phyloP scores from a whole-genome alignment of 116 monocot species.

The Cymodocea nodosa region DNA sequence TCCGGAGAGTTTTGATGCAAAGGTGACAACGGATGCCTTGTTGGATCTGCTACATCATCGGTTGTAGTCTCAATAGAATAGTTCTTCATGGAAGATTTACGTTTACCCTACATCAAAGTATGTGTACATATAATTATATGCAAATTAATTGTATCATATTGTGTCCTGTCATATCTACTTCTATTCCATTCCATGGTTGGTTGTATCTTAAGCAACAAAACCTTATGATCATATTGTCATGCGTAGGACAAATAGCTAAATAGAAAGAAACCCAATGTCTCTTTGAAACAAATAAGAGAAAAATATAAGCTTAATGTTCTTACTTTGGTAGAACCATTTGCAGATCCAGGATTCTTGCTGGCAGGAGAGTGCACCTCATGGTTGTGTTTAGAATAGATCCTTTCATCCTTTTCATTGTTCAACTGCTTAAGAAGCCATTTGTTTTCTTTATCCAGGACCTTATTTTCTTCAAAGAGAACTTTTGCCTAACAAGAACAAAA shows the following conservation, averaged over 20 bases:
- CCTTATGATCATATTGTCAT: too few species aligned
- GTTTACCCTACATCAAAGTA: constrained; percentile 23
- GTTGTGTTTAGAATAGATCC: constrained; percentile 25
- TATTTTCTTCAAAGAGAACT: constrained; percentile 59
- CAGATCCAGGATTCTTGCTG: background rate
- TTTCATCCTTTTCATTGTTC: constrained; percentile 31
- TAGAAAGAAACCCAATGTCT: background rate
- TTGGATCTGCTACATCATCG: constrained; percentile 20
- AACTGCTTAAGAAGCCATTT: constrained; percentile 41
- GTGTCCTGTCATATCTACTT: background rate
- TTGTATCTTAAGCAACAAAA: background rate
- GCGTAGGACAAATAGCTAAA: background rate
- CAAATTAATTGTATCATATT: background rate
- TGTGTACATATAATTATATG: background rate
- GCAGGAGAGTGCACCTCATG: constrained; percentile 9
- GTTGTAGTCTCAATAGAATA: constrained; percentile 7
- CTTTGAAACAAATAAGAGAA: background rate
- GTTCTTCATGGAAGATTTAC: constrained; percentile 12
- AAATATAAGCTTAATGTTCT: constrained; percentile 4
- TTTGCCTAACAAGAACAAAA: constrained; percentile 35
- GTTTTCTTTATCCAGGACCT: constrained; percentile 56
- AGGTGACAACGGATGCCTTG: constrained; percentile 40
- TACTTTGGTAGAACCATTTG: constrained; percentile 14
- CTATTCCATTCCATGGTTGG: background rate
- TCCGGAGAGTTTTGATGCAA: constrained; percentile 46